phyloP scores from a whole-genome alignment of 257 asterid species.

The Anisodus acutangulus region DNA sequence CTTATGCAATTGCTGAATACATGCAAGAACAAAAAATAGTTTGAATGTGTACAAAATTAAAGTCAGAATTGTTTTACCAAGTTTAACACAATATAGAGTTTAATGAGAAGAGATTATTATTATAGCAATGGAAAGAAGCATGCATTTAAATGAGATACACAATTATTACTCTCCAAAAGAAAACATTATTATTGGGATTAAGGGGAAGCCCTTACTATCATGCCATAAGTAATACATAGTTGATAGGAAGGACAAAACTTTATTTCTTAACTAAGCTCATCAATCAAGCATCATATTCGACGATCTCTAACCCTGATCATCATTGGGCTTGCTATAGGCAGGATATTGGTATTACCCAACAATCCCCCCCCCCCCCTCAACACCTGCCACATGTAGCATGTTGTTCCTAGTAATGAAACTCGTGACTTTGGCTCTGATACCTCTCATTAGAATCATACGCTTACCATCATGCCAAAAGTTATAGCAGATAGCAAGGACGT shows the following conservation, averaged over 20 bases:
- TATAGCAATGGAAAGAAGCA: no score
- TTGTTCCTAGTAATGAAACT: not conserved
- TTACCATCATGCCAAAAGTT: not conserved
- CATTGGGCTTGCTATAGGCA: not conserved
- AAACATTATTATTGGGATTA: not conserved
- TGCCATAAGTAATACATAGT: no score
- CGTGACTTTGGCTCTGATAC: not conserved
- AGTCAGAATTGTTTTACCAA: not conserved
- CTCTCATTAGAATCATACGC: not conserved
- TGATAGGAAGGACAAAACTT: not conserved
- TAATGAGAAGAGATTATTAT: not conserved
- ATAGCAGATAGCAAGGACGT: not conserved
- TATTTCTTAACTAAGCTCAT: not conserved
- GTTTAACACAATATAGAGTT: not conserved
- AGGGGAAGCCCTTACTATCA: not conserved
- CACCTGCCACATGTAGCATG: not conserved
- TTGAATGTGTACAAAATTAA: not conserved
- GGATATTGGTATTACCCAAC: not conserved
- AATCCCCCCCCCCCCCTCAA: not conserved
- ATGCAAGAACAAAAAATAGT: not conserved
- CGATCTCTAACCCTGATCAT: not conserved
- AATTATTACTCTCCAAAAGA: not conserved
- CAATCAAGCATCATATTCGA: not conserved
- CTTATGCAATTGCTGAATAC: conserved; percentile 60
- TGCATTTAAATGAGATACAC: not conserved